phyloP scores from a whole-genome alignment of 2,329 filamentous ascomycete species.

The Cladosporium colombiae region DNA sequence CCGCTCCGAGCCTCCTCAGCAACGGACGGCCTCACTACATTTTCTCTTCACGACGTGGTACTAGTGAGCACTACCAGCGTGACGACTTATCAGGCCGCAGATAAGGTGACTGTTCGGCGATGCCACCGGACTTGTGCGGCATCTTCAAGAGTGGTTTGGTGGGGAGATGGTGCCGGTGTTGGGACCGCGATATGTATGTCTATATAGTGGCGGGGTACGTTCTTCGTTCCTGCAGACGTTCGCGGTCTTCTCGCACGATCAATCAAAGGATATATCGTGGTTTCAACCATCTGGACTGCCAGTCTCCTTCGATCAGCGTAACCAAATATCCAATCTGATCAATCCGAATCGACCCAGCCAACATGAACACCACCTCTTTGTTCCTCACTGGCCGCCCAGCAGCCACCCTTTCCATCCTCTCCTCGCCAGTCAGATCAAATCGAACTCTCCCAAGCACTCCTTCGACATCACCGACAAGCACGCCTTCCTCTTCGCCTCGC shows the following conservation, averaged over 20 bases:
- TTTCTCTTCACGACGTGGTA: not conserved
- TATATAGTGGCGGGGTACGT: not conserved
- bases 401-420: slow-evolving; percentile 19
- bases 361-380: slow-evolving; percentile 35
- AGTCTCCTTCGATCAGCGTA: not conserved
- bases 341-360: not conserved
- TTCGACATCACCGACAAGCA: slow-evolving; percentile 4
- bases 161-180: not conserved
- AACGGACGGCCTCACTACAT: not conserved
- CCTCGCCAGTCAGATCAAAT: not conserved
- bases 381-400: slow-evolving; percentile 33
- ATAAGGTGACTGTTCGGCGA: not conserved
- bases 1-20: not conserved
- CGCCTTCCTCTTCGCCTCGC: slow-evolving; percentile 14
- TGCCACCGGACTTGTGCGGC: not conserved
- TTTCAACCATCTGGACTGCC: not conserved
- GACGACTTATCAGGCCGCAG: not conserved
- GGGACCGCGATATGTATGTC: not conserved
- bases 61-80: not conserved
- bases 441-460: not conserved
- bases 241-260: not conserved
- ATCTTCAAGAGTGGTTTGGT: not conserved
- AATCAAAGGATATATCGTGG: not conserved
- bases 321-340: not conserved
- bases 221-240: slow-evolving; percentile 14